Conservation (phyloP, 768 basidiomycete genomes). For the Rubroboletus satanas region DNA sequence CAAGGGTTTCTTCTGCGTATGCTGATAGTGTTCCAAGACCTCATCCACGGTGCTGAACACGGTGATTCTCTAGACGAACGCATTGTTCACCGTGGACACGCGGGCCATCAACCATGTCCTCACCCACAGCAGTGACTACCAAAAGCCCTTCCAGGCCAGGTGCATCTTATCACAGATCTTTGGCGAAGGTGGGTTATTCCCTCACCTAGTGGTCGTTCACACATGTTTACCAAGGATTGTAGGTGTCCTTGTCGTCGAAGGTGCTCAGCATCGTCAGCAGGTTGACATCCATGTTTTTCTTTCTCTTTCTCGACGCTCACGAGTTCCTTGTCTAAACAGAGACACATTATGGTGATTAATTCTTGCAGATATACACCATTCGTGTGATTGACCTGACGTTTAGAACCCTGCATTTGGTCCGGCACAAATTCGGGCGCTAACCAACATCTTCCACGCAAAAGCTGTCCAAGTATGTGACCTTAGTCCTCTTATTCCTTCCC, state of each 20-base stretch:
- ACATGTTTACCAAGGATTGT: neutral
- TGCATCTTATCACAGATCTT: neutral
- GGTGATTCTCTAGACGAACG: slow-evolving; percentile 17
- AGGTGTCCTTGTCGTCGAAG: slow-evolving; percentile 49
- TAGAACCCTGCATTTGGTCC: slow-evolving; percentile 70
- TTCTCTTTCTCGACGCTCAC: neutral
- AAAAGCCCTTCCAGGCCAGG: slow-evolving; percentile 34
- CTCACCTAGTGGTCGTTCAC: neutral
- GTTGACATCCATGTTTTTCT: slow-evolving; percentile 15
- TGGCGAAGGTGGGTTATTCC: neutral
- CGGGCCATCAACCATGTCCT: slow-evolving; percentile 63
- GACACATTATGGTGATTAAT: slow-evolving; percentile 33
- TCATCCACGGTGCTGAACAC: neutral
- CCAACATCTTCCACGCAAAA: slow-evolving; percentile 55
- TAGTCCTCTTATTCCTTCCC: neutral
- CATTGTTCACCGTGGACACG: slow-evolving; percentile 57
- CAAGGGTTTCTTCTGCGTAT: slow-evolving; percentile 11
- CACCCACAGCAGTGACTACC: slow-evolving; percentile 46
- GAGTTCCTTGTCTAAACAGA: neutral
- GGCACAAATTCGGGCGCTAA: slow-evolving; percentile 55
- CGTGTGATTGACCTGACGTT: neutral
- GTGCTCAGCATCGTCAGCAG: slow-evolving; percentile 38
- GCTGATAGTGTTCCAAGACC: neutral
- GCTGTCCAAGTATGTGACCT: slow-evolving; percentile 41
- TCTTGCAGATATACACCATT: neutral